A percentile compares a stretch with the other conserved stretches of the same genome.
phyloP scores from a whole-genome alignment of 306 rosid genomes.

The Styphnolobium japonicum region DNA sequence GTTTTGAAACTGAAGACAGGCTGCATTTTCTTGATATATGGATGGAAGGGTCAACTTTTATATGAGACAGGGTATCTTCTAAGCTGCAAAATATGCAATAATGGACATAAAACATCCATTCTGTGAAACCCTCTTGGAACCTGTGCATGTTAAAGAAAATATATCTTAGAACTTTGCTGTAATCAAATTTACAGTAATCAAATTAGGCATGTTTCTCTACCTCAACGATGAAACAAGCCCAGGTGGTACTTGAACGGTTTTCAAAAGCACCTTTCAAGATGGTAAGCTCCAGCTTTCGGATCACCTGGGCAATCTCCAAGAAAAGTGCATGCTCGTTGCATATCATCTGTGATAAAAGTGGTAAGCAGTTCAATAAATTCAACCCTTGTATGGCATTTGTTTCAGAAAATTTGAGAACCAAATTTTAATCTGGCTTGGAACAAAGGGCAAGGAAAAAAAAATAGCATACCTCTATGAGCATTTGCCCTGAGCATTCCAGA shows the following conservation, averaged over 20 bases:
- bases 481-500: constrained; percentile 67
- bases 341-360: constrained; percentile 32
- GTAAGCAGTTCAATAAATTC: background rate
- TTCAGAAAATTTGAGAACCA: background rate
- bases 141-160: constrained; percentile 34
- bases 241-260: constrained; percentile 39
- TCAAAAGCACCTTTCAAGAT: constrained; percentile 76
- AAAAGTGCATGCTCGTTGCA: constrained; percentile 74
- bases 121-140: constrained; percentile 84
- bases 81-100: constrained; percentile 79
- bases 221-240: constrained; percentile 88
- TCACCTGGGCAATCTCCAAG: constrained; percentile 77
- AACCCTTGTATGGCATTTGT: background rate
- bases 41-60: constrained; percentile 37
- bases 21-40: background rate
- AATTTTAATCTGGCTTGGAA: background rate
- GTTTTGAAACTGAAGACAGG: constrained; percentile 15
- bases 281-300: constrained; percentile 53
- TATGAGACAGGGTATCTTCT: constrained; percentile 38
- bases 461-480: constrained; percentile 72
- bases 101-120: constrained; percentile 81
- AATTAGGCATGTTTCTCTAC: constrained; percentile 31
- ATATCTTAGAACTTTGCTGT: background rate
- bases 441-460: background rate
- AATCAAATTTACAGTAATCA: background rate